Conservation (phyloP, 2,329 filamentous ascomycete genomes). For the Kalmusia sp. region DNA sequence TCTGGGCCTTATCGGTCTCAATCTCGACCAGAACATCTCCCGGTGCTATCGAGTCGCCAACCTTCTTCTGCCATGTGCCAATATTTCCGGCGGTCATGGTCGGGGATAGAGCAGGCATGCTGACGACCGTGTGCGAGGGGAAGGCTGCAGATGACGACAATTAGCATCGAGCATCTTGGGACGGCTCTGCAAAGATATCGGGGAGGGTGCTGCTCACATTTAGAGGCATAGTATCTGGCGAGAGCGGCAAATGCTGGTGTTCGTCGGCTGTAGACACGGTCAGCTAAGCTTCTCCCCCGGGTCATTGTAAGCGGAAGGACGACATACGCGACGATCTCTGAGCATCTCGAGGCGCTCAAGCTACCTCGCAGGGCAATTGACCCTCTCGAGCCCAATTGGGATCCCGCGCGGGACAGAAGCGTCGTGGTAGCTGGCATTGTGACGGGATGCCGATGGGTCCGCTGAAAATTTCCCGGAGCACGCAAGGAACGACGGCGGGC, state of each 20-base stretch:
- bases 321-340: conserved; percentile 42
- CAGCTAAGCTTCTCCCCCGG: conserved; percentile 26
- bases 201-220: conserved; percentile 60
- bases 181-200: neutral
- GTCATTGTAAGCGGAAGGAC: neutral
- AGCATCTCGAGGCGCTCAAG: conserved; percentile 48
- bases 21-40: conserved; percentile 98
- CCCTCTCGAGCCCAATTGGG: conserved; percentile 50
- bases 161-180: conserved; percentile 35
- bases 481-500: conserved; percentile 29
- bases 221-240: conserved; percentile 72
- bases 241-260: conserved; percentile 65
- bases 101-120: conserved; percentile 96
- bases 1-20: conserved; percentile 99
- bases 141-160: conserved; percentile 69
- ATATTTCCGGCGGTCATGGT: conserved; percentile 98
- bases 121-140: conserved; percentile 92
- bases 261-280: conserved; percentile 44
- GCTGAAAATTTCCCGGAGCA: conserved; percentile 29
- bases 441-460: conserved; percentile 41
- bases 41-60: conserved; percentile 83
- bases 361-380: conserved; percentile 54
- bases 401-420: conserved; percentile 53
- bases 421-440: conserved; percentile 62
- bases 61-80: conserved; percentile 97